Evolutionary conservation across 441 rosid genomes (phyloP), one percentile per base, ranked within the genome.

Genomic region (Erodium moschatum): DNA sequence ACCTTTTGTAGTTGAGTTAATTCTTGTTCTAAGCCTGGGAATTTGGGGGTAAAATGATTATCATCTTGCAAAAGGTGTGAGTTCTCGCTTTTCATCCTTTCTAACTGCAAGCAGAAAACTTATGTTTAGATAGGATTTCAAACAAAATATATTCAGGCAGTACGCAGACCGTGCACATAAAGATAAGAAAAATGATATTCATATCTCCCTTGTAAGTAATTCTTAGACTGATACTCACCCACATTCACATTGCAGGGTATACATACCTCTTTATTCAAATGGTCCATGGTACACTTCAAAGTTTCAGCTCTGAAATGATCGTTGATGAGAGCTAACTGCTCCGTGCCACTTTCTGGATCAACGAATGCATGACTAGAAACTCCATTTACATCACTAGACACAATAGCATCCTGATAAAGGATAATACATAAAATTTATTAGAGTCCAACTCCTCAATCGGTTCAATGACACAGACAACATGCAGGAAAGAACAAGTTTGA

Each of bases 11-110:
- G 77, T 72, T 81, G 91, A 75, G 78, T 73, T 75, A 87, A 74
- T 70, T 91, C 92, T 31, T 75, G 85, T 72, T 87, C 87, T 74
- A 95, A 79, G 60, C 79, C 85, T 6, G 97, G 91, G 80, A 82
- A 87, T 71, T 85, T 80, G 56, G 85, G 74, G 56, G 81, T 83
- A 31, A 79, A 75, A 31, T 80, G 81, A 76, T 78, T 69, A 70
- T 80, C 86, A 70, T 83, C 84, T 71, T 78, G 82, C 67, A 84
- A 75, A 76, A 80, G 72, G 71, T 77, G 78, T 67, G 89, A 81
- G 75, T 95, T 91, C 85, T 91, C 99, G 54, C 85, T 90, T 81
- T 95, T 95, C 99, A 95, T 91, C 74, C 87, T 82, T 77, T 91
- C 97, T 84, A 91, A 77, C 97, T 95, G 83, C 79, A 73, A 42